These are phyloP conservation scores for Scheffersomyces stipitis DNA, from an alignment of 805 yeast genomes.

Conservation along the genomic window DNA sequence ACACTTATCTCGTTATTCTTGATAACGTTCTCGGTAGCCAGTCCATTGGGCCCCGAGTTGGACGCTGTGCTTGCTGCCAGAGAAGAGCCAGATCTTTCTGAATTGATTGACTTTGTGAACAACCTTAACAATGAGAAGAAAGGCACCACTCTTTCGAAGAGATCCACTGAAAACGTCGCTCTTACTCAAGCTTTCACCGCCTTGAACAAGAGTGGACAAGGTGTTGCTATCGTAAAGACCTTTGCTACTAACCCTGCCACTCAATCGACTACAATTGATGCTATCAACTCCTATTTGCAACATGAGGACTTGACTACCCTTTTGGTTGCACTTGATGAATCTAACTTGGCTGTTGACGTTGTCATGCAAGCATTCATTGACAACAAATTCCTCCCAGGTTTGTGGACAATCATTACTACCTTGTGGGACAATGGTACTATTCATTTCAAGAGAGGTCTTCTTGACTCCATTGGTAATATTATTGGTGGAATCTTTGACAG, in stretches of 20 bases:
- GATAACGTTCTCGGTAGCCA: slow-evolving; percentile 1
- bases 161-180: slow-evolving; percentile 10
- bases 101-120: neutral
- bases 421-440: slow-evolving; percentile 9
- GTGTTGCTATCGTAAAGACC: slow-evolving; percentile 13
- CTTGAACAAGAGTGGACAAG: slow-evolving; percentile 18
- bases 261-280: slow-evolving; percentile 14
- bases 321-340: slow-evolving; percentile 14
- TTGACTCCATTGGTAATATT: slow-evolving; percentile 1
- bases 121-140: neutral
- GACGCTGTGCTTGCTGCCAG: neutral
- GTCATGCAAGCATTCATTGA: slow-evolving; percentile 18
- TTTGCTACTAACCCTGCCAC: slow-evolving; percentile 14
- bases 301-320: slow-evolving; percentile 14
- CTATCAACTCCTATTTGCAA: slow-evolving; percentile 16
- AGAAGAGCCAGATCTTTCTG: neutral
- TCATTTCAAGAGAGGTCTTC: slow-evolving; percentile 5
- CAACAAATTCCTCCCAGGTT: slow-evolving; percentile 17
- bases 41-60: no score
- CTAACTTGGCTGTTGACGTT: slow-evolving; percentile 20
- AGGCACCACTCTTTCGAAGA: slow-evolving; percentile 6
- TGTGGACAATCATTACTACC: slow-evolving; percentile 11
- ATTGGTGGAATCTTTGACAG: slow-evolving; percentile 2
- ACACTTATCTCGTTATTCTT: neutral
- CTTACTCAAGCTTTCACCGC: slow-evolving; percentile 17